Evolutionary conservation across 805 yeast species (phyloP).

Genomic region (Pichia californica): DNA sequence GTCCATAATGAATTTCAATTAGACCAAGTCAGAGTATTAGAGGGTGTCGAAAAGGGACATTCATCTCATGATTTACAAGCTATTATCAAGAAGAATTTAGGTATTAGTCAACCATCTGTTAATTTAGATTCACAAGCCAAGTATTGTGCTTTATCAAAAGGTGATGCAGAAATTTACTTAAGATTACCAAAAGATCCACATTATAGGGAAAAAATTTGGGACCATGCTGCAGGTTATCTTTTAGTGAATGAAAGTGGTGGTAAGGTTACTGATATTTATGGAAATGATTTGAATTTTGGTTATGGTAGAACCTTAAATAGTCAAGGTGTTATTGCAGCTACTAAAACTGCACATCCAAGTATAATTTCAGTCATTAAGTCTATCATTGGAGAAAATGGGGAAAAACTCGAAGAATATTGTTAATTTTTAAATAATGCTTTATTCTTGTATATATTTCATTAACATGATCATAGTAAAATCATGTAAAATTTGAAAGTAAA

Average conservation of each 20-base stretch:
- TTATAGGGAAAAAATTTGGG: slow-evolving; percentile 96
- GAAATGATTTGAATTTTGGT: slow-evolving; percentile 72
- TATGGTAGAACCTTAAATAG: slow-evolving; percentile 74
- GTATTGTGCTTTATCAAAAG: slow-evolving; percentile 84
- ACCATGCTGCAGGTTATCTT: slow-evolving; percentile 94
- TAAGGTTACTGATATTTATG: slow-evolving; percentile 75
- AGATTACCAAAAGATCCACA: slow-evolving; percentile 73
- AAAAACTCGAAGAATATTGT: slow-evolving; percentile 22
- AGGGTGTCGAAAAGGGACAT: slow-evolving; percentile 94
- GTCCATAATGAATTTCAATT: slow-evolving; percentile 47
- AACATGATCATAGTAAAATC: not conserved
- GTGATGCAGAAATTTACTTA: slow-evolving; percentile 87
- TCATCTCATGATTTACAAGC: slow-evolving; percentile 86
- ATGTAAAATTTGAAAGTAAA: too few relatives aligned
- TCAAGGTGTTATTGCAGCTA: slow-evolving; percentile 91
- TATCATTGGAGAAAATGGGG: slow-evolving; percentile 31
- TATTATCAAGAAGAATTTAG: slow-evolving; percentile 57
- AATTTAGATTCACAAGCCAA: slow-evolving; percentile 95
- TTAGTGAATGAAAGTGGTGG: slow-evolving; percentile 91
- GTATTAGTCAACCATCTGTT: slow-evolving; percentile 51
- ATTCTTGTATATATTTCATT: not conserved
- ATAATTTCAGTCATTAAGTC: slow-evolving; percentile 45
- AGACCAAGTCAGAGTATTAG: slow-evolving; percentile 61
- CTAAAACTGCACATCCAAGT: slow-evolving; percentile 37
- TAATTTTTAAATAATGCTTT: not conserved